Conservation (phyloP, 1,139 yeast genomes). For the Sugiyamaella japonica region DNA sequence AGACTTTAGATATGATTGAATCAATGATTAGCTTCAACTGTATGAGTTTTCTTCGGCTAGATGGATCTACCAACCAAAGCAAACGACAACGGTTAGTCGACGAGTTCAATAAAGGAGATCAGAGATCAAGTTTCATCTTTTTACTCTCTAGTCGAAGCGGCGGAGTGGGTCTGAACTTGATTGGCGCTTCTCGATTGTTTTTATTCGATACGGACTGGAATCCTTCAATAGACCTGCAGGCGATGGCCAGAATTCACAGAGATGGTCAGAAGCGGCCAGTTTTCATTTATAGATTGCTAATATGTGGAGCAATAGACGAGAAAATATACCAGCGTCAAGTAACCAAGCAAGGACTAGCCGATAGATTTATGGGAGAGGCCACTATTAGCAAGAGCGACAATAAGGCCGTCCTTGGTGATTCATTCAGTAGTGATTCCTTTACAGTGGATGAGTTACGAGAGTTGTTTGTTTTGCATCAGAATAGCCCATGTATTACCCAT, state of each 20-base stretch:
- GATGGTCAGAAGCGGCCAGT: constrained; percentile 87
- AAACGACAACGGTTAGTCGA: constrained; percentile 66
- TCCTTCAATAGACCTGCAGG: constrained; percentile 89
- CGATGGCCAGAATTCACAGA: constrained; percentile 93
- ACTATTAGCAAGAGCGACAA: constrained; percentile 6
- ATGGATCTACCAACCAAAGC: constrained; percentile 77
- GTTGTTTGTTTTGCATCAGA: constrained; percentile 59
- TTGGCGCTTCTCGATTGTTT: constrained; percentile 86
- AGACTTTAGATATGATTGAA: constrained; percentile 78
- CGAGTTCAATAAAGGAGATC: constrained; percentile 58
- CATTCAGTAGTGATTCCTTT: constrained; percentile 33
- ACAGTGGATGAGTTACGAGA: constrained; percentile 65
- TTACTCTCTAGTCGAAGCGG: constrained; percentile 89
- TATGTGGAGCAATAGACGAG: constrained; percentile 88
- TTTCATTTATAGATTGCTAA: constrained; percentile 68
- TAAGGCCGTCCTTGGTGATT: background rate
- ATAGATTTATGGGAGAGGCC: constrained; percentile 58
- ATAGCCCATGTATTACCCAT: constrained; percentile 73
- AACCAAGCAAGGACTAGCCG: constrained; percentile 78
- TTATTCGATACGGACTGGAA: constrained; percentile 94
- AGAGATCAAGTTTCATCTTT: constrained; percentile 57
- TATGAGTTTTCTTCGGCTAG: constrained; percentile 62
- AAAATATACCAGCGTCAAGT: constrained; percentile 93
- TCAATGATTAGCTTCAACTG: constrained; percentile 52
- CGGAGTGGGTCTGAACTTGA: constrained; percentile 85